Base-by-base conservation (phyloP, 768 basidiomycete genomes). In the Hortiboletus flavorubellus region DNA sequence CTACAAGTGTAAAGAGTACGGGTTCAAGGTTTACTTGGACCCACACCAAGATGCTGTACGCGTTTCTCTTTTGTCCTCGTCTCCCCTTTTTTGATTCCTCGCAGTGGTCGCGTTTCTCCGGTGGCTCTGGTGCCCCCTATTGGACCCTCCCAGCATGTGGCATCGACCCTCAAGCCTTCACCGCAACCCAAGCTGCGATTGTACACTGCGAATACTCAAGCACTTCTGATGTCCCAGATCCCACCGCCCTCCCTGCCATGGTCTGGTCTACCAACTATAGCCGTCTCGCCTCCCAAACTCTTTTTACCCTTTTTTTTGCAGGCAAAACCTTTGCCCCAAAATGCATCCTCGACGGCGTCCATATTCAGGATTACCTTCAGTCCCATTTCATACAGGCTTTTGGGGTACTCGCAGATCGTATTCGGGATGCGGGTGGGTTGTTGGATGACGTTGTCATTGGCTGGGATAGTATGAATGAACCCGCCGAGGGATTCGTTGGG, bases 381-480 rank as follows among this genome's bases (percentile, higher is more conserved):
- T 71, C 74, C 0, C 91, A 91, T 63, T 93, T 79, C 66, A 84
- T 90, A 56, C 79, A 77, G 15, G 92, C 94, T 0, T 82, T 90
- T 59, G 89, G 85, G 3, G 75, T 75, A 39, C 78, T 97, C 29
- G 92, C 89, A 0, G 86, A 92, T 68, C 78, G 81, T 35, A 86
- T 97, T 49, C 74, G 78, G 6, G 84, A 84, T n/a, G 86, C 85
- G 0, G 89, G 87, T 0, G 86, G 82, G 34, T 70, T 98, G 37
- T 68, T 91, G 21, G 94, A 98, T 31, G 84, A 85, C 39, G 94
- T 93, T 60, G 81, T 99, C 11, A 87, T 98, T 46, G 97, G 97
- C 0, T 98, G 96, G 97, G 97, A 99, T 68, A 88, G 86, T 62
- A 74, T 98, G 71, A 98, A 99, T 69, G 97, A 99, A 70, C 96